phyloP scores from a whole-genome alignment of 2,329 filamentous ascomycete species.

The Fusarium burgessii region DNA sequence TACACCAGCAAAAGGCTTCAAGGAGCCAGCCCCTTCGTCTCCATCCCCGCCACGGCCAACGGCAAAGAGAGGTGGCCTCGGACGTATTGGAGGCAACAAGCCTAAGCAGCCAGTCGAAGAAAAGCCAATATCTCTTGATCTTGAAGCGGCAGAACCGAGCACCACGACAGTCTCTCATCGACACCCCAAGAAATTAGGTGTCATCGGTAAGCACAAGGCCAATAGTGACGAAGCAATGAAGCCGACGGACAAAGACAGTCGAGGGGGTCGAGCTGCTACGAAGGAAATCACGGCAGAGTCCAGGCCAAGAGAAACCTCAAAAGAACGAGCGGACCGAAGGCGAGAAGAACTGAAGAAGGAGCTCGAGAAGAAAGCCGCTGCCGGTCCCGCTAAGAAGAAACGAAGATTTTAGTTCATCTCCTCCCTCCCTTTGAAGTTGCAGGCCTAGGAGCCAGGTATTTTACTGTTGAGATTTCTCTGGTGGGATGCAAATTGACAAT shows the following conservation, averaged over 20 bases:
- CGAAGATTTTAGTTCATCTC: conserved; percentile 59
- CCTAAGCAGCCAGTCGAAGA: conserved; percentile 33
- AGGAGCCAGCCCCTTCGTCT: conserved; percentile 34
- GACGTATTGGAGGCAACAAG: conserved; percentile 56
- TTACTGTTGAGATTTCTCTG: background rate
- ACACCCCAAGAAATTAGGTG: conserved; percentile 49
- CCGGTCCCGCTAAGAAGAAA: conserved; percentile 67
- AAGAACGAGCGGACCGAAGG: conserved; percentile 62
- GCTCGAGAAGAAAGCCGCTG: conserved; percentile 61
- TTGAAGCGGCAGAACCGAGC: conserved; percentile 11
- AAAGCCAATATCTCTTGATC: conserved; percentile 5
- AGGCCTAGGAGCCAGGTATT: background rate
- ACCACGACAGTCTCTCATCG: conserved; percentile 13
- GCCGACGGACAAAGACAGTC: conserved; percentile 33
- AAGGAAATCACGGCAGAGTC: conserved; percentile 46
- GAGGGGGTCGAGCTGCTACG: conserved; percentile 33
- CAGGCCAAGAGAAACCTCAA: conserved; percentile 56
- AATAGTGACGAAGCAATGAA: conserved; percentile 9
- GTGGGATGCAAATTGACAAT: background rate
- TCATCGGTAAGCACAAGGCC: conserved; percentile 51
- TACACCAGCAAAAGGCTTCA: conserved; percentile 41
- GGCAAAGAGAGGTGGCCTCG: conserved; percentile 52
- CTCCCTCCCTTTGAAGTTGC: background rate
- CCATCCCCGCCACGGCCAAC: conserved; percentile 41
- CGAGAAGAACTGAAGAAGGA: conserved; percentile 65